These are phyloP conservation scores for Dictyostelium intermedium DNA, from an alignment of 78 protist genomes.

Conservation along the genomic window DNA sequence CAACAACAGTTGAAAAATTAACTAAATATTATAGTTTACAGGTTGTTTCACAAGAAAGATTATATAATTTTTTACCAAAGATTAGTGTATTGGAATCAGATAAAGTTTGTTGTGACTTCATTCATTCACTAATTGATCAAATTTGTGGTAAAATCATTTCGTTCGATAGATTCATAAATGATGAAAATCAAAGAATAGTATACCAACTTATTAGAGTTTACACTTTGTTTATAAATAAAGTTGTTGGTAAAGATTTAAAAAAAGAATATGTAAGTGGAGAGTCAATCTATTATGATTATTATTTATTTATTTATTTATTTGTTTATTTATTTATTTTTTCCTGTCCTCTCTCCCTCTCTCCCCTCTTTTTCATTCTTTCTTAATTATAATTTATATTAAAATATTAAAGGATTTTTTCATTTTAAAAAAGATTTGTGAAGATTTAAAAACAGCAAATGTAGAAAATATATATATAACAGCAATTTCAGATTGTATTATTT, in stretches of 20 bases:
- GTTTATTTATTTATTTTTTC: too few relatives aligned
- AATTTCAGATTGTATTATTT: conserved; percentile 25
- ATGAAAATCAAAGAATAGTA: background rate
- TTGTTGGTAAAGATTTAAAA: conserved; percentile 63
- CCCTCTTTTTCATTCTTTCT: background rate
- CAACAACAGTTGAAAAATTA: background rate
- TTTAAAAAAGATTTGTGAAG: conserved; percentile 34
- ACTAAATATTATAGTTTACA: conserved; percentile 61
- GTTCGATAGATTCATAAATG: background rate
- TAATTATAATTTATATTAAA: background rate
- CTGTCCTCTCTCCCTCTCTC: too few relatives aligned
- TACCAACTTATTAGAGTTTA: background rate
- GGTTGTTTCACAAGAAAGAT: conserved; percentile 23
- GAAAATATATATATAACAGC: background rate
- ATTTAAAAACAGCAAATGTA: conserved; percentile 42
- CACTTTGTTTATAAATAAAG: conserved; percentile 43
- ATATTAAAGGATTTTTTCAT: too few relatives aligned
- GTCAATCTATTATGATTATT: too few relatives aligned
- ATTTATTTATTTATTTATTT: too few relatives aligned
- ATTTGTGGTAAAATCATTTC: conserved; percentile 27
- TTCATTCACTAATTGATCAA: conserved; percentile 39
- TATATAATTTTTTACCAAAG: conserved; percentile 15
- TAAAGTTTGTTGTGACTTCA: background rate
- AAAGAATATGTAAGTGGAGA: conserved; percentile 40
- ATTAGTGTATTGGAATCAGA: background rate